Evolutionary conservation across 2,329 filamentous ascomycete genomes (phyloP).

Genomic region (Byssochlamys sp.): DNA sequence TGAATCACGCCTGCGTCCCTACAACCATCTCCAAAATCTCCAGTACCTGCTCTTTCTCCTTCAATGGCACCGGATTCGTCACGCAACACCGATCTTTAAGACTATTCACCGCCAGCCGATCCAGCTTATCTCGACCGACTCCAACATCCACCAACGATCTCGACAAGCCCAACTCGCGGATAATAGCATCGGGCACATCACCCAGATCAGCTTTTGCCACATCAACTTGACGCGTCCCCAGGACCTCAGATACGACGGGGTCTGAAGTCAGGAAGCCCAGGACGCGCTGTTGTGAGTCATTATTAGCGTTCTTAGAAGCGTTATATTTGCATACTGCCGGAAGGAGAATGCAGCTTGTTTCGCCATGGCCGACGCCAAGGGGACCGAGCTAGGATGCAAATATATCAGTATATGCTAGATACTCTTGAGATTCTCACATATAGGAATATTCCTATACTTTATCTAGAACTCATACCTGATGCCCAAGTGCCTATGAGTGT

Average conservation of each 20-base stretch:
- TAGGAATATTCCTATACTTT: neutral
- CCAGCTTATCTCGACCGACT: constrained; percentile 40
- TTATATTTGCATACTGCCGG: constrained; percentile 52
- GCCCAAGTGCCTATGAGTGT: constrained; percentile 34
- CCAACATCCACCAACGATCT: constrained; percentile 43
- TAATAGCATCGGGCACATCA: constrained; percentile 44
- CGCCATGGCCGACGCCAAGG: constrained; percentile 50
- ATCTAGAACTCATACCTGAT: constrained; percentile 31
- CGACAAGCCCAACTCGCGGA: constrained; percentile 47
- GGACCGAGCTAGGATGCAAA: constrained; percentile 35
- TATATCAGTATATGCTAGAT: constrained; percentile 1
- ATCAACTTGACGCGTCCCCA: constrained; percentile 22
- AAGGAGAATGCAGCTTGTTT: constrained; percentile 49
- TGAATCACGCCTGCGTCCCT: constrained; percentile 1
- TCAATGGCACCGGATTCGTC: constrained; percentile 44
- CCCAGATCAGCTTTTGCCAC: constrained; percentile 34
- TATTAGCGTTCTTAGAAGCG: constrained; percentile 32
- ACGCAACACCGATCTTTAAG: constrained; percentile 43
- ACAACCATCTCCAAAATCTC: constrained; percentile 42
- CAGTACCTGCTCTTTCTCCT: constrained; percentile 39
- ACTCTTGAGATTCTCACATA: neutral
- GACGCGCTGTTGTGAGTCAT: constrained; percentile 34
- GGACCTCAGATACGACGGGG: constrained; percentile 25
- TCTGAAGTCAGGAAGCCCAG: constrained; percentile 33
- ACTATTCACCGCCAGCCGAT: constrained; percentile 40